Conservation (phyloP, 805 yeast species). For the Nakazawaea anatomiae region DNA sequence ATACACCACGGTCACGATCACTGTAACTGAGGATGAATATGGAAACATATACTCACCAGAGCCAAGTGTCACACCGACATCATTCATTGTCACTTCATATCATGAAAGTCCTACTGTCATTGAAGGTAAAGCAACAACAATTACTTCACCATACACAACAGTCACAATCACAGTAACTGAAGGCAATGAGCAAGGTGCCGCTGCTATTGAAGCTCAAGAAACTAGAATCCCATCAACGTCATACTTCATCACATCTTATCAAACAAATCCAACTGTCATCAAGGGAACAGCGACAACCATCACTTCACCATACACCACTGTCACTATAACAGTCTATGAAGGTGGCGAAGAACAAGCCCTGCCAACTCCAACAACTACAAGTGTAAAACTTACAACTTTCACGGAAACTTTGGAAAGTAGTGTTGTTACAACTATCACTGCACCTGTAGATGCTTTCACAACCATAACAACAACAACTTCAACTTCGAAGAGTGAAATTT, state of each 20-base stretch:
- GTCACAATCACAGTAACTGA: neutral
- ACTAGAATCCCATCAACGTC: neutral
- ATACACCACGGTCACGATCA: neutral
- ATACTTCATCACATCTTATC: neutral
- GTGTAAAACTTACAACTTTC: neutral
- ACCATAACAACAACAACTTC: neutral
- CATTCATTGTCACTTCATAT: neutral
- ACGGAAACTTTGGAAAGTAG: neutral
- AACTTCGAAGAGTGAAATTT: neutral
- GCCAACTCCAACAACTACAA: constrained; percentile 2
- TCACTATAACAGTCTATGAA: neutral
- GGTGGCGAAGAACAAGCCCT: neutral
- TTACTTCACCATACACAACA: neutral
- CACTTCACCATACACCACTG: neutral
- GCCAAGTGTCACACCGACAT: neutral
- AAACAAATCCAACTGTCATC: neutral
- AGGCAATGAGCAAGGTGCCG: neutral
- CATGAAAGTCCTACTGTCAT: neutral
- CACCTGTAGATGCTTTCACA: neutral
- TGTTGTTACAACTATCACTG: neutral
- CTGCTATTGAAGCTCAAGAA: neutral
- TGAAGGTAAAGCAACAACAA: neutral
- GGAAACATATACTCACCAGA: neutral
- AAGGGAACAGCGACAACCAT: neutral
- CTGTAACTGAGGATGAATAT: neutral